Percentiles rank a stretch among this genome's conserved stretches.
These are phyloP conservation scores for Dictyostelium citrinum DNA, from an alignment of 78 protist genomes.

Conservation along the genomic window DNA sequence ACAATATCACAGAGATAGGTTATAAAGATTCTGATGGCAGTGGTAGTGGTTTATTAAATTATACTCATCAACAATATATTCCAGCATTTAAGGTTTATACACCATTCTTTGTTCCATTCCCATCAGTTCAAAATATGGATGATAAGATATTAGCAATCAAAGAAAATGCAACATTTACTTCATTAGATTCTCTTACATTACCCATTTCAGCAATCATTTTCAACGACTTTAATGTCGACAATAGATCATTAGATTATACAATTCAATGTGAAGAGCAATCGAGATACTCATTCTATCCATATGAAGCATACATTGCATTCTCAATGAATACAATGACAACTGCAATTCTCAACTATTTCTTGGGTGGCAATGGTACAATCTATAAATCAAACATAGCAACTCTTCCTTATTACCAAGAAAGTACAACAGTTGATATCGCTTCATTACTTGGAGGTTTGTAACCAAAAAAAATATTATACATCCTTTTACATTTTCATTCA, in stretches of 20 bases:
- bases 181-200: neutral
- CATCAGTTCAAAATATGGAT: neutral
- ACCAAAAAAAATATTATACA: no score
- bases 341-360: neutral
- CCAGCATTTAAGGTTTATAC: neutral
- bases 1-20: neutral
- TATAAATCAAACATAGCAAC: neutral
- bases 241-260: neutral
- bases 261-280: neutral
- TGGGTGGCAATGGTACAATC: neutral
- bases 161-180: neutral
- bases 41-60: neutral
- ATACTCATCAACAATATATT: neutral
- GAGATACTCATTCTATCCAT: neutral
- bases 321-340: neutral
- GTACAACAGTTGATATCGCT: constrained; percentile 37
- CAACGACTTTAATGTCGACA: neutral
- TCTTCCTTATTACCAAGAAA: neutral
- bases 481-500: no score
- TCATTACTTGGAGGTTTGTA: constrained; percentile 63
- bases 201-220: neutral
- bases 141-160: neutral
- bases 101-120: neutral
- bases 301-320: neutral
- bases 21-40: neutral